These are phyloP conservation scores for Zymoseptoria crescenta DNA, from an alignment of 2,329 filamentous ascomycete species.

Conservation along the genomic window DNA sequence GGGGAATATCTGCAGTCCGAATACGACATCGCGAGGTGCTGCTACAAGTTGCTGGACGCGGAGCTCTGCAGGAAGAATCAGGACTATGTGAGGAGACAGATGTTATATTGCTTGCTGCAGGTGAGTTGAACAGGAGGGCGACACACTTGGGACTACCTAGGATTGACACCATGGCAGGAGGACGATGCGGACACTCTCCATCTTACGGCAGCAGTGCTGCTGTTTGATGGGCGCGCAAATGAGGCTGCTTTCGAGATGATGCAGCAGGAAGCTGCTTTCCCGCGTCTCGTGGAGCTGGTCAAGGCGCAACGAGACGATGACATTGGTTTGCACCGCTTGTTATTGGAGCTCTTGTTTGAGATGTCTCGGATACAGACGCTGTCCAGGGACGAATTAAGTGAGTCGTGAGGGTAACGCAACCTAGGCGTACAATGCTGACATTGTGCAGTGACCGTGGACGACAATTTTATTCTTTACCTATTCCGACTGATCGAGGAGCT, in stretches of 20 bases:
- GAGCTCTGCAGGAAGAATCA: conserved; percentile 64
- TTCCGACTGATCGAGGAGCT: conserved; percentile 82
- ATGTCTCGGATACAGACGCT: conserved; percentile 89
- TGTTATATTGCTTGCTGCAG: conserved; percentile 79
- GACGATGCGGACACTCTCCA: conserved; percentile 75
- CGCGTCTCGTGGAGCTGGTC: conserved; percentile 74
- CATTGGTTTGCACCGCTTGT: conserved; percentile 64
- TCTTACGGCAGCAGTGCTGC: conserved; percentile 71
- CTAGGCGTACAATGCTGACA: background rate
- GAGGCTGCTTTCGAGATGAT: conserved; percentile 77
- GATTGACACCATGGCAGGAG: conserved; percentile 50
- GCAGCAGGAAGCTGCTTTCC: conserved; percentile 78
- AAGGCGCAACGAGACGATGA: conserved; percentile 56
- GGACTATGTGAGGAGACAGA: conserved; percentile 85
- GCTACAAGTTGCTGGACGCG: conserved; percentile 69
- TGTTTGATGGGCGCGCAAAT: conserved; percentile 75
- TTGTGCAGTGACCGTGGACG: conserved; percentile 49
- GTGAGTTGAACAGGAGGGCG: conserved; percentile 30
- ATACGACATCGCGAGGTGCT: conserved; percentile 72
- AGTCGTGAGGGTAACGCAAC: background rate
- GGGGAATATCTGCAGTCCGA: conserved; percentile 68
- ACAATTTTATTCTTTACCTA: conserved; percentile 74
- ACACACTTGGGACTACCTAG: background rate
- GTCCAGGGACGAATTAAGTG: conserved; percentile 66
- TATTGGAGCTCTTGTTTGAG: conserved; percentile 88